Evolutionary conservation across 345 rosid genomes (phyloP).

Genomic region (Balakata baccata): DNA sequence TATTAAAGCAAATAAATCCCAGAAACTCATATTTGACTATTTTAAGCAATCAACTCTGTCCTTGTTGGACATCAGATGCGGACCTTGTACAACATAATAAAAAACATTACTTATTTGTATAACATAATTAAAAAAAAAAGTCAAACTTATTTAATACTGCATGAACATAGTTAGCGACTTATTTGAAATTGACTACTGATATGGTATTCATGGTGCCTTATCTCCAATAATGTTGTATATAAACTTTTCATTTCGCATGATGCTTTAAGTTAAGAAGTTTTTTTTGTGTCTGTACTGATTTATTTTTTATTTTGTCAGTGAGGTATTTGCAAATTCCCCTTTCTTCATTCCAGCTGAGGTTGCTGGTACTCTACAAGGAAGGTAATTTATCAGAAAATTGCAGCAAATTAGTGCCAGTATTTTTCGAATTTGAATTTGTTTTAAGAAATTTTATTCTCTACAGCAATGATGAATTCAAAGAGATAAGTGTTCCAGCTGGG

Average conservation of each 20-base stretch:
- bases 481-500: slow-evolving; percentile 74
- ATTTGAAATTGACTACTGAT: slow-evolving; percentile 1
- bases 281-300: slow-evolving; percentile 9
- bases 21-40: neutral
- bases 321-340: slow-evolving; percentile 85
- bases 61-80: neutral
- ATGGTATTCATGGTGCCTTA: neutral
- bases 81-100: neutral
- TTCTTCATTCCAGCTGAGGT: slow-evolving; percentile 88
- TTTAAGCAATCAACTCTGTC: neutral
- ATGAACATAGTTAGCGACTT: neutral
- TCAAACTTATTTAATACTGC: neutral
- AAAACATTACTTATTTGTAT: neutral
- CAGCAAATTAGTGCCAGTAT: slow-evolving; percentile 11
- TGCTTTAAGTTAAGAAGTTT: slow-evolving; percentile 5
- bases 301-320: slow-evolving; percentile 45
- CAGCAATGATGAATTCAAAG: slow-evolving; percentile 89
- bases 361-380: slow-evolving; percentile 59
- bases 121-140: neutral
- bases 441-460: slow-evolving; percentile 2
- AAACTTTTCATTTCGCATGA: neutral
- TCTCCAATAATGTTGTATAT: neutral
- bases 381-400: slow-evolving; percentile 43
- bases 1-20: neutral
- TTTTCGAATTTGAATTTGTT: slow-evolving; percentile 18